Conservation (phyloP, 2,329 filamentous ascomycete species). For the Claviceps capensis region DNA sequence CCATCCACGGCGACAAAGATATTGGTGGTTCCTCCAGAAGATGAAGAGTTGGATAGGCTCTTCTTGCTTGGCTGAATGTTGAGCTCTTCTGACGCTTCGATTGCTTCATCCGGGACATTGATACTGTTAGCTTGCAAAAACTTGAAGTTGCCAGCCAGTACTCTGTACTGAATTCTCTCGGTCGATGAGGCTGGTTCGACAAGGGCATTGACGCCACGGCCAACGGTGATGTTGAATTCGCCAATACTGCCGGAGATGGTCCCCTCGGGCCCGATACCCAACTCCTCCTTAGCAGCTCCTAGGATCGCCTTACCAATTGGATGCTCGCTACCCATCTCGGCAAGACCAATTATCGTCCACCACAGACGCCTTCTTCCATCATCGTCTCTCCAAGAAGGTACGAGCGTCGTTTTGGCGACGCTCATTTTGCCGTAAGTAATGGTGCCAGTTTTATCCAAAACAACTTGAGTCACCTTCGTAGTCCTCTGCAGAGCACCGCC, state of each 20-base stretch:
- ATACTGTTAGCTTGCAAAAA: slow-evolving; percentile 64
- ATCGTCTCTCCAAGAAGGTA: slow-evolving; percentile 53
- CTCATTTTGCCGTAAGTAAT: slow-evolving; percentile 93
- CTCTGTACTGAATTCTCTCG: slow-evolving; percentile 58
- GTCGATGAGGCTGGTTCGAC: slow-evolving; percentile 61
- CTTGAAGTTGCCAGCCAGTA: slow-evolving; percentile 71
- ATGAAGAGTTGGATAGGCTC: slow-evolving; percentile 15
- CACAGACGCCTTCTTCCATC: slow-evolving; percentile 62
- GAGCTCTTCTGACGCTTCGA: slow-evolving; percentile 48
- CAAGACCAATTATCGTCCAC: slow-evolving; percentile 94
- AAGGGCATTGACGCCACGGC: slow-evolving; percentile 68
- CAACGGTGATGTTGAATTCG: slow-evolving; percentile 72
- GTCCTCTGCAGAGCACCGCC: slow-evolving; percentile 83
- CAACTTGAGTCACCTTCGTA: slow-evolving; percentile 78
- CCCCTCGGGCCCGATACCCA: slow-evolving; percentile 58
- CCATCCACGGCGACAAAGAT: slow-evolving; percentile 85
- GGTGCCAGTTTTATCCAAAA: slow-evolving; percentile 93
- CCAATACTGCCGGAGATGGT: slow-evolving; percentile 72
- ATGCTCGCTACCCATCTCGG: slow-evolving; percentile 91
- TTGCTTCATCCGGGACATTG: slow-evolving; percentile 46
- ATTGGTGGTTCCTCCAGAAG: slow-evolving; percentile 56
- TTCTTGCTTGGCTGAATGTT: slow-evolving; percentile 30
- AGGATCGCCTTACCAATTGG: slow-evolving; percentile 87
- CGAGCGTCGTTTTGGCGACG: slow-evolving; percentile 59
- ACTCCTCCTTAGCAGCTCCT: slow-evolving; percentile 57